Evolutionary conservation across 768 basidiomycete genomes (phyloP).

Genomic region (Leccinum truebloodii): DNA sequence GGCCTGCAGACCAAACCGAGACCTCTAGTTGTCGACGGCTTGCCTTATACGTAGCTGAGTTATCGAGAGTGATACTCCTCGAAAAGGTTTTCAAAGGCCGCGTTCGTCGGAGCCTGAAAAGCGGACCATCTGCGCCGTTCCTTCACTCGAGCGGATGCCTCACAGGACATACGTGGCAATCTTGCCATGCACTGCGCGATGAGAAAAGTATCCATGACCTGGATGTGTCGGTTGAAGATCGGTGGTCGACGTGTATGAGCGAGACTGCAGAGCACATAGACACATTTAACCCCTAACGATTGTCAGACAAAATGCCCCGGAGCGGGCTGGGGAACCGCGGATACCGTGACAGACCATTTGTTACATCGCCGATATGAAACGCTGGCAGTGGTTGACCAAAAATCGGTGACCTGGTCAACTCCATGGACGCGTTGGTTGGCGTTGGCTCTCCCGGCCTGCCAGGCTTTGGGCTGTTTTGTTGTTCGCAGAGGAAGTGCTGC

Average conservation of each 20-base stretch:
- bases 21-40: no score
- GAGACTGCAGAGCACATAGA: neutral
- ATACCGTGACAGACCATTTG: neutral
- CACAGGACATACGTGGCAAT: neutral
- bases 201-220: constrained; percentile 11
- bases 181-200: constrained; percentile 16
- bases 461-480: neutral
- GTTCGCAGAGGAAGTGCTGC: neutral
- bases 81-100: no score
- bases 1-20: no score
- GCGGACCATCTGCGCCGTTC: no score
- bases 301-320: neutral
- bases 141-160: no score
- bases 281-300: neutral
- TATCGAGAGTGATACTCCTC: no score
- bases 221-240: neutral
- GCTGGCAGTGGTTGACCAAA: neutral
- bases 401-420: neutral
- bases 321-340: neutral
- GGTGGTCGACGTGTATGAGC: neutral
- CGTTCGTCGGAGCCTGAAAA: no score
- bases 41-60: no score
- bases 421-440: neutral
- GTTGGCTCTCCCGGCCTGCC: neutral
- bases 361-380: neutral